Base-by-base conservation (phyloP, 2,329 filamentous ascomycete genomes). In the Stemphylium beticola region DNA sequence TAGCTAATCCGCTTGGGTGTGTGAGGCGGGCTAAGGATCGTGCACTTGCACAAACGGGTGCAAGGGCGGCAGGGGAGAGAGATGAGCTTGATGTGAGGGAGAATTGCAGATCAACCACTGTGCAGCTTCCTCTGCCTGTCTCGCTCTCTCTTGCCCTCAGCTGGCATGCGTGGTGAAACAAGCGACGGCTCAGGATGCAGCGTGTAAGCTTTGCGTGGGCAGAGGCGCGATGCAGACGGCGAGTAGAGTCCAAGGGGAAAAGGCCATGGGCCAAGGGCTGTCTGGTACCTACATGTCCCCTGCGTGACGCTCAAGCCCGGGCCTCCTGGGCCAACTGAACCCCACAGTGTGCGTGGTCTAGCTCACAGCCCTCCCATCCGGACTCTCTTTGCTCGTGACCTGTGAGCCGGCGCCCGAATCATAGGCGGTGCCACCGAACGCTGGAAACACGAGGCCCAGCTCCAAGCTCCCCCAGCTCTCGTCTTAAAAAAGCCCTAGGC, bases 261-360 rank as follows among this genome's bases (percentile, higher is more conserved):
- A 24, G 22, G 22, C 22, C 3, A 22, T 22, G 15, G 7, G 32
- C 9, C 33, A 37, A 4, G n/a, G 46, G 11, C 31, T 14, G 24
- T 40, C 22, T 32, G 24, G 37, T 41, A 12, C 26, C 32, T 32
- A 29, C 34, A n/a, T 55, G 46, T 42, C 26, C 46, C 52, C 26
- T 52, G 53, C 50, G 50, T 37, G 36, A 37, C 31, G 37, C 43
- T 39, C 49, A 55, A 51, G 58, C 57, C 42, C 54, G 50, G 55
- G 52, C 55, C 52, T 41, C 40, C 37, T 32, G 20, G 4, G 38
- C 43, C 40, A 29, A 14, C 44, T 24, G 37, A 41, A 60, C 61
- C 58, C 65, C 64, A 65, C 62, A 67, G 42, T 41, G 45, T 60
- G 54, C 60, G 55, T 36, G 48, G 61, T 37, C 55, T 50, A 47